Evolutionary conservation across 2,329 filamentous ascomycete species (phyloP), one percentile per base, ranked within the genome.

Genomic region (Cytospora piceicola): DNA sequence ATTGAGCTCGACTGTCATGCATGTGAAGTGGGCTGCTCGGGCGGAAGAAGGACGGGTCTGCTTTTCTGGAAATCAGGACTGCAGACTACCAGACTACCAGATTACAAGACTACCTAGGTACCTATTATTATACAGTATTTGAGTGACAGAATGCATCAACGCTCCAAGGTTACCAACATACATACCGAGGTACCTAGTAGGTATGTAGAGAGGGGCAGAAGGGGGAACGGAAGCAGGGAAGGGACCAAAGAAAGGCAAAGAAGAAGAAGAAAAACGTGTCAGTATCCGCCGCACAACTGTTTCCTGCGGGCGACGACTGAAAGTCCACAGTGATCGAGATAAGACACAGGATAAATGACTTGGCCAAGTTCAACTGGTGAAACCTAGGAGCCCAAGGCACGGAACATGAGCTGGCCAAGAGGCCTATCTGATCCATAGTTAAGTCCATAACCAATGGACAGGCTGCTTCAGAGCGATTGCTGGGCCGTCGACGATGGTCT

Each of bases 11-110:
- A 27, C 55, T 24, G 51, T 49, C 49, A 53, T 62, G 59, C 51
- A 61, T 61, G 59, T 55, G 59, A 62, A 62, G 59, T 62, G 60
- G 51, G 36, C 30, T 61, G 30, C 22, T 32, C 6, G 27, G 24
- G 7, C 22, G 27, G 7, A 17, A 11, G 46, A 59, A 27, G 39
- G 39, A 59, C 32, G 42, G 57, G 57, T 30, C 27, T 30, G 27
- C 30, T n/a, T 58, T 58, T n/a, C n/a, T 29, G n/a, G 29, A 32
- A 11, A 27, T 51, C 22, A 15, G 9, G 11, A 49, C 20, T n/a
- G 17, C 20, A 11, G 42, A 22, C n/a, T 22, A 9, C 22, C n/a
- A 32, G 30, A 32, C 30, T 5, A 36, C 32, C 9, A 12, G 14
- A 7, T 36, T 7, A 36, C 32, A 36, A 11, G n/a, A n/a, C n/a